Evolutionary conservation across 139 green algal genomes (phyloP), one percentile per base, ranked within the genome.

Genomic region (Trebouxia sp.): DNA sequence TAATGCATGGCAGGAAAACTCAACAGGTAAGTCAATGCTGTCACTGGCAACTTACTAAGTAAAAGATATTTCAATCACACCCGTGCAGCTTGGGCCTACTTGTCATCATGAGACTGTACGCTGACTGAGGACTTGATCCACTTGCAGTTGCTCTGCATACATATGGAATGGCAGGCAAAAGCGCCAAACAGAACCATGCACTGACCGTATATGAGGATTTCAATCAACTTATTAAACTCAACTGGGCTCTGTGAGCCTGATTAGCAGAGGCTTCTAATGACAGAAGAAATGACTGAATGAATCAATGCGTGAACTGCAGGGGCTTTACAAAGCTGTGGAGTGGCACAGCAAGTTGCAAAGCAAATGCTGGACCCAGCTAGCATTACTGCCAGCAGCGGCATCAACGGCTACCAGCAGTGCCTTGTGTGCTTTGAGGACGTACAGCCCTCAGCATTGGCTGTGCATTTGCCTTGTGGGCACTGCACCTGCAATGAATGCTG

Each of bases 371-470:
- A 26, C 35, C 51, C 37, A 20, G 15, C 48, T 8, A 20, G 38
- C 26, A 37, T n/a, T 41, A 5, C 26, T 20, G 58, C 1, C 6
- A 24, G 43, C 6, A 9, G 39, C 30, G 8, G 45, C 26, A 28
- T 3, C n/a, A 35, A n/a, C 22, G 6, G 12, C 43, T 20, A 42
- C 9, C 24, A 9, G 41, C 41, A 58, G 10, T 83, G 79, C 37
- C 55, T 83, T 55, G 66, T 83, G 26, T 83, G 79, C 48, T 83
- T 79, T 30, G 79, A 83, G 37, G 66, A 42, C 15, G 47, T 79
- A 2, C n/a, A 35, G 15, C 11, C 65, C 0, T 24, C 17, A 6
- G 26, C 22, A 48, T 37, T 56, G 22, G 26, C 17, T 35, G 65
- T 79, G 35, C 37, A 42, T 20, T 37, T 83, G 48, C 45, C 79